Base-by-base conservation (phyloP, 345 rosid genomes). In the Syzygium oleosum region DNA sequence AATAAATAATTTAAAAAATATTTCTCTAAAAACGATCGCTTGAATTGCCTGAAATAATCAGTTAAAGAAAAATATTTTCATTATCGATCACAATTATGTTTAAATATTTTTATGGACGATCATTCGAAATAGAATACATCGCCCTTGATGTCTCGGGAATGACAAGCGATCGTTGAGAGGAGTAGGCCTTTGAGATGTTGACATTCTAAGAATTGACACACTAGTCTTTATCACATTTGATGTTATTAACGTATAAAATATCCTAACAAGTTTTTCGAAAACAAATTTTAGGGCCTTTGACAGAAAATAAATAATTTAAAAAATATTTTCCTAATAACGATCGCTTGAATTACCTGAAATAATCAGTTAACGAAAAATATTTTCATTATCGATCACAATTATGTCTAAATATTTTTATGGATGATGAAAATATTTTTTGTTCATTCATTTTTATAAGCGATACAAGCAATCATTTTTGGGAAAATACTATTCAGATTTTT, bases 61-160 rank as follows among this genome's bases (percentile, higher is more conserved):
- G 8, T 73, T 9, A 12, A 38, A 19, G 22, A 19, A 34, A 34
- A 73, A 17, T 9, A 7, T 16, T 34, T 73, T 73, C 1, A 31
- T 2, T 4, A 31, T 34, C 2, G 11, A 65, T 11, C 0, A 29
- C 12, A 65, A 3, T n/a, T 65, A 65, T 65, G 1, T 31, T 22
- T 3, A 65, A 65, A 68, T 31, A 4, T 9, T 68, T 68, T 31
- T 17, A 3, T 16, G 1, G 12, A 16, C 2, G 10, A 31, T n/a
- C 51, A 11, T 11, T 41, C 43, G 43, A 41, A 41, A 41, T 41
- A 41, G 43, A 41, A 41, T 41, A 41, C 43, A 5, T 55, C 55
- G 52, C 21, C 86, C 19, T 54, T 63, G 80, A 23, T 63, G 87
- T 51, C 61, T 85, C 56, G 27, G 80, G 80, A 85, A 61, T 27